Evolutionary conservation across 2,329 filamentous ascomycete genomes (phyloP), one percentile per base, ranked within the genome.

Genomic region (Aspergillus floridensis): DNA sequence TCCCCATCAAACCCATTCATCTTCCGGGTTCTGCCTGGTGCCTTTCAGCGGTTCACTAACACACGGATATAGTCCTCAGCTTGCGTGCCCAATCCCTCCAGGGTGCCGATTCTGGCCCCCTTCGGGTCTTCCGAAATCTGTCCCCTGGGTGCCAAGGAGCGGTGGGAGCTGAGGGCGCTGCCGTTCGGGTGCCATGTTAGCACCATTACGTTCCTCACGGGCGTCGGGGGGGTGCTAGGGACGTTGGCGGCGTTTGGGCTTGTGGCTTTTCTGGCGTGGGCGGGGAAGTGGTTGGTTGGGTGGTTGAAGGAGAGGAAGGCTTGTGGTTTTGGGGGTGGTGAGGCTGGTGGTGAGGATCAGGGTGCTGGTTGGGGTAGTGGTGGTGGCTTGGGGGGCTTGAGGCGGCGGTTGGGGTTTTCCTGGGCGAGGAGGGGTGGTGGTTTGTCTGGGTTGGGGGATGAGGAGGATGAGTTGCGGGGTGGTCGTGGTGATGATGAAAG

Each of bases 171-270:
- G 22, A 70, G 77, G 6, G 68, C 74, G 11, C 56, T 63, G 16
- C 72, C 75, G 0, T 72, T 79, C 22, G 75, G 76, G 22, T 79
- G 77, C 54, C 66, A 72, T 46, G 75, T 76, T 29, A 78, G 76
- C 58, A 77, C 75, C 0, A 63, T 75, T 59, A 77, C 75, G 2
- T 67, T 78, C 31, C 48, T 79, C 19, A 74, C 74, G 19, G 68
- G 70, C 12, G 46, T 72, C 1, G 68, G 71, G 14, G 65, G 74
- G 12, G 66, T 78, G 19, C 7, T 73, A 4, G 64, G 66, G 6
- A 76, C 72, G 12, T 24, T 74, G 35, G 61, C 53, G 5, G 51
- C 68, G n/a, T 49, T 70, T n/a, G 64, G 58, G 3, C 14, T 71
- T 46, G 60, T 60, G 24, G 63, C 59, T 51, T 31, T 63, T 24